Evolutionary conservation across 2,329 filamentous ascomycete genomes (phyloP).

Genomic region (Lachnellula subtilissima): DNA sequence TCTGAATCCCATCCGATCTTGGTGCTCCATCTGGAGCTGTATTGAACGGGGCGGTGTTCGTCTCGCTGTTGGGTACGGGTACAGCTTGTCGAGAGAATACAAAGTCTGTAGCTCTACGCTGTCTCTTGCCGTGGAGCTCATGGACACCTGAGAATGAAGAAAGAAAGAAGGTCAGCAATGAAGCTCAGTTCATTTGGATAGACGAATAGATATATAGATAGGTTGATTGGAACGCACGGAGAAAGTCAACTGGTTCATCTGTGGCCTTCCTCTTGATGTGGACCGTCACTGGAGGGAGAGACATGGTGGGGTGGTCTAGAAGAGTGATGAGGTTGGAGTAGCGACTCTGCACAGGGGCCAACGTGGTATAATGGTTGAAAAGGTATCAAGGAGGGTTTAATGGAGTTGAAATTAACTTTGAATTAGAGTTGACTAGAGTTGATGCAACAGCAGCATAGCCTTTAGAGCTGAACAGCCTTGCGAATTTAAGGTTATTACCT

Average conservation of each 20-base stretch:
- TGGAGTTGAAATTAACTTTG: too few relatives aligned
- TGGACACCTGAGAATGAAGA: constrained; percentile 23
- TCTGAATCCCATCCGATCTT: not conserved
- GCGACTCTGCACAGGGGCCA: too few relatives aligned
- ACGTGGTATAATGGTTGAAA: too few relatives aligned
- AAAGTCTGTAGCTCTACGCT: constrained; percentile 21
- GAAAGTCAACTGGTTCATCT: constrained; percentile 31
- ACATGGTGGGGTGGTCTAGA: constrained; percentile 16
- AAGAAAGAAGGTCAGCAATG: constrained; percentile 1
- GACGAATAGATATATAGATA: too few relatives aligned
- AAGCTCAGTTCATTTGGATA: not conserved
- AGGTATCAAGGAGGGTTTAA: too few relatives aligned
- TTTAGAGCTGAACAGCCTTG: too few relatives aligned
- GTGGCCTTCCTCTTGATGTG: constrained; percentile 32
- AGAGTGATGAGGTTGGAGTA: too few relatives aligned
- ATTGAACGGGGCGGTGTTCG: not conserved
- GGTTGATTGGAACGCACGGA: constrained; percentile 18
- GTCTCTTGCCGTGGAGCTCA: constrained; percentile 23
- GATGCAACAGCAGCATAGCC: too few relatives aligned
- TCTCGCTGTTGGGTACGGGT: not conserved
- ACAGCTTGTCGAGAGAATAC: constrained; percentile 28
- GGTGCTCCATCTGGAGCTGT: constrained; percentile 1
- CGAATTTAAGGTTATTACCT: too few relatives aligned
- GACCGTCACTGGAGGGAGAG: constrained; percentile 29
- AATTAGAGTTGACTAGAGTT: too few relatives aligned